Conservation (phyloP, 1,284 basidiomycete species). For the Singerocomus inundabilis region DNA sequence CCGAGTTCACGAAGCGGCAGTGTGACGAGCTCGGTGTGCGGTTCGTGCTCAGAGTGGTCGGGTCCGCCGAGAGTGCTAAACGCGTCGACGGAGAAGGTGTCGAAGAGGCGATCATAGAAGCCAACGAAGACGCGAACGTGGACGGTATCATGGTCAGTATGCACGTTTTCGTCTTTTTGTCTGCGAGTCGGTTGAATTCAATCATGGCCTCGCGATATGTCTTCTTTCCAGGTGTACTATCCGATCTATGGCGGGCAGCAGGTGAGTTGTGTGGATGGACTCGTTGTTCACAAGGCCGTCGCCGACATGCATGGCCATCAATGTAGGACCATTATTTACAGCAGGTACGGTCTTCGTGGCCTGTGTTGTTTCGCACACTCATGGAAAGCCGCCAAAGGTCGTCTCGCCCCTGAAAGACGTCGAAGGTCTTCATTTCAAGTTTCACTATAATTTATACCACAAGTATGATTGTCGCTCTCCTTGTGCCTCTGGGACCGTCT, state of each 20-base stretch:
- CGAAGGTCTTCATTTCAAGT: slow-evolving; percentile 94
- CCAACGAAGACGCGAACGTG: slow-evolving; percentile 82
- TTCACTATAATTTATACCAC: slow-evolving; percentile 96
- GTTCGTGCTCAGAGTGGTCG: slow-evolving; percentile 77
- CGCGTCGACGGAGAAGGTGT: slow-evolving; percentile 64
- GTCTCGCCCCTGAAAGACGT: slow-evolving; percentile 97
- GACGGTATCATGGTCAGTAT: slow-evolving; percentile 98
- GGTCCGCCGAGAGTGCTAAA: slow-evolving; percentile 53
- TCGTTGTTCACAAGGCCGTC: slow-evolving; percentile 3
- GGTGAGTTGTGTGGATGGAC: slow-evolving; percentile 47
- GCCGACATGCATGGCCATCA: neutral
- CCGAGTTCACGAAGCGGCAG: slow-evolving; percentile 91
- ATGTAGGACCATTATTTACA: slow-evolving; percentile 93
- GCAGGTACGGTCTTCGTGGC: slow-evolving; percentile 48
- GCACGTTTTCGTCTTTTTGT: slow-evolving; percentile 20
- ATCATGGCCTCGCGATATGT: too few species aligned
- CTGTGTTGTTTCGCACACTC: neutral
- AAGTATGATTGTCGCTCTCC: slow-evolving; percentile 56
- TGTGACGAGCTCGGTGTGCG: slow-evolving; percentile 88
- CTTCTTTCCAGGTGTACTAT: slow-evolving; percentile 80
- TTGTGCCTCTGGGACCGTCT: neutral
- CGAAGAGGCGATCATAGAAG: slow-evolving; percentile 93
- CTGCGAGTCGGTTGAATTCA: too few species aligned
- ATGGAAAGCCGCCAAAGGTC: slow-evolving; percentile 47
- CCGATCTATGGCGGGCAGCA: slow-evolving; percentile 87